Base-by-base conservation (phyloP, 139 green algal genomes). In the Marvania coccoides region DNA sequence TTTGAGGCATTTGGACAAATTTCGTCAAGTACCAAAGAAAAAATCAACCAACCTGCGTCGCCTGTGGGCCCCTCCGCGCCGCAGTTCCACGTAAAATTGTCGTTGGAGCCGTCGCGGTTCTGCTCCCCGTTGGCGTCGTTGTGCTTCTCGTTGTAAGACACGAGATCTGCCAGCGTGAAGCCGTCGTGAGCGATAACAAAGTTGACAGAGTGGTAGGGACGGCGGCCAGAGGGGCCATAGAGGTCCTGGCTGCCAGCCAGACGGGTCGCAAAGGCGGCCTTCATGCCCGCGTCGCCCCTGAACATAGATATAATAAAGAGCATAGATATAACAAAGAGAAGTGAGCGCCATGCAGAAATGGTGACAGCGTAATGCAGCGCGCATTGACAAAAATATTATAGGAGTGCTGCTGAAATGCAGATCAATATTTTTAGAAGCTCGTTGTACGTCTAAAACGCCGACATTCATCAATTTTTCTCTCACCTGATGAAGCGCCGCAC, bases 1-100 rank as follows among this genome's bases (percentile, higher is more conserved):
- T n/a, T n/a, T n/a, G n/a, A n/a, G n/a, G n/a, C n/a, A n/a, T n/a
- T n/a, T n/a, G n/a, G n/a, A n/a, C n/a, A n/a, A n/a, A n/a, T n/a
- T n/a, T n/a, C n/a, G n/a, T n/a, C n/a, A n/a, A n/a, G n/a, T n/a
- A n/a, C n/a, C n/a, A n/a, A n/a, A n/a, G n/a, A n/a, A n/a, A n/a
- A n/a, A n/a, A n/a, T n/a, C n/a, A n/a, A n/a, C n/a, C n/a, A n/a
- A n/a, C n/a, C n/a, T n/a, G n/a, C 45, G 65, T 96, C 81, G 34
- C 76, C 71, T 2, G 87, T 95, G 13, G 80, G 51, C 4, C 94
- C 94, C 77, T 99, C 94, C 7, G 68, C 77, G 8, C 94, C 94
- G 75, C 93, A 98, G 76, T 99, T 99, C 94, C 94, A 99, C 15
- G 70, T 88, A 57, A 94, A 89, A 83, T 99, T 99, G 84, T 99